Evolutionary conservation across 1,284 basidiomycete species (phyloP), one percentile per base, ranked within the genome.

Genomic region (Ustanciosporium gigantosporum): DNA sequence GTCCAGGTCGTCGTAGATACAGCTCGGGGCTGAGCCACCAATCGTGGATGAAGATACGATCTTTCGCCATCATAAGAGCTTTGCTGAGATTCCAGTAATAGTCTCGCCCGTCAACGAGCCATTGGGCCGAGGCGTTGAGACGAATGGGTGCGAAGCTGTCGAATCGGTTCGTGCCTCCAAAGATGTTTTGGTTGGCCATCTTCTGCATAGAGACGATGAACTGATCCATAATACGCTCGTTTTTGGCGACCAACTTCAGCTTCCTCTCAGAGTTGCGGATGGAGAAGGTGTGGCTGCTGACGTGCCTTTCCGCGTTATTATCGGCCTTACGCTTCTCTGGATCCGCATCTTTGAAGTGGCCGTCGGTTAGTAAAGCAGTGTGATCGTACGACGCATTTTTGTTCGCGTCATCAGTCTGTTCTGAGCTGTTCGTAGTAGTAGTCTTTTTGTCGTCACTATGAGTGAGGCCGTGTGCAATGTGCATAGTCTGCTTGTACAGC

Each of bases 221-320:
- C 78, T 98, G 94, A 58, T 91, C 83, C 91, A 97, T 96, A 82
- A 95, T 90, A 22, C 93, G 85, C 50, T 96, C 90, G 76, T 88
- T 95, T 76, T 86, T 87, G 9, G 95, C 92, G 48, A 86, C 87
- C 5, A 97, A 79, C 79, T 94, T 93, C 58, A 98, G 80, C 46
- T 86, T 85, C 81, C 88, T 86, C 79, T 98, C 94, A 4, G 90
- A 87, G 76, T 96, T 97, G 64, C 87, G 83, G 47, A 98, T 85
- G 74, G 90, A 96, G 79, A 98, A 98, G 0, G 90, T 94, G 79
- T 98, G 95, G 69, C 89, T 82, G 47, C 77, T 79, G 19, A 78
- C 75, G 44, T 79, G 72, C 24, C 52, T 43, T 14, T 67, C 50
- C 2, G 67, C 38, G 11, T 73, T 68, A 48, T 61, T 39, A 15